Conservation (phyloP, 208 protist genomes). For the Crithidia sp. region DNA sequence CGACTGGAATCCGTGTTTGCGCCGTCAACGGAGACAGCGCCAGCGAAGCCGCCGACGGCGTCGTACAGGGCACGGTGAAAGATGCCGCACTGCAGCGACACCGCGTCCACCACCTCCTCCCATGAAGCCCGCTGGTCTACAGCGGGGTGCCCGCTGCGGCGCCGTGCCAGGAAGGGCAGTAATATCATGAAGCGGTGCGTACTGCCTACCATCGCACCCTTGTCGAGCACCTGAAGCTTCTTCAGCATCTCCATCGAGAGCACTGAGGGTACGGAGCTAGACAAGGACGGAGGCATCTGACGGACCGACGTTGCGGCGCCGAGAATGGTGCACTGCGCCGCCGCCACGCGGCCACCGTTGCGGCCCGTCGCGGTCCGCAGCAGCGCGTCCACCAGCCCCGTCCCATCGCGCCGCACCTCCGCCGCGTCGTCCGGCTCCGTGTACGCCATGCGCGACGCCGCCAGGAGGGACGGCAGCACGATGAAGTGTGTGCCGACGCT, state of each 20-base stretch:
- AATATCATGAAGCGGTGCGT: background rate
- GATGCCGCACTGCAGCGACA: slow-evolving; percentile 37
- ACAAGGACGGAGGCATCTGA: too few species aligned
- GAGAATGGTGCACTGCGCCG: slow-evolving; percentile 40
- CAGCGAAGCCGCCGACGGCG: slow-evolving; percentile 30
- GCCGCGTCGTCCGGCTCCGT: slow-evolving; percentile 17
- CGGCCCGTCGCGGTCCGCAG: slow-evolving; percentile 23
- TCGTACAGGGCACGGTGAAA: slow-evolving; percentile 32
- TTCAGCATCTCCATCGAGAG: background rate
- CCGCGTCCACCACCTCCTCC: slow-evolving; percentile 34
- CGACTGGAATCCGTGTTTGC: background rate
- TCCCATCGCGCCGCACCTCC: slow-evolving; percentile 12
- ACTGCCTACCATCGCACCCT: slow-evolving; percentile 15
- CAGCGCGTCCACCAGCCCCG: slow-evolving; percentile 28
- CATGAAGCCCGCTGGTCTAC: slow-evolving; percentile 29
- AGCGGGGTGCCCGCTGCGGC: slow-evolving; percentile 23
- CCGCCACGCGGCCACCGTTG: slow-evolving; percentile 43
- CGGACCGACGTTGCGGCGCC: background rate
- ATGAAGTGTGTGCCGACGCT: slow-evolving; percentile 21
- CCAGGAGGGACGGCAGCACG: slow-evolving; percentile 21
- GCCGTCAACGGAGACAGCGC: background rate
- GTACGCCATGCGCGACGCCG: slow-evolving; percentile 13
- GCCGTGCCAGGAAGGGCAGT: slow-evolving; percentile 31
- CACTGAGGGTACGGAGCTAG: too few species aligned
- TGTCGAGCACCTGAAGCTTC: slow-evolving; percentile 22